Conservation (phyloP, 108 stramenopile species). For the Parietichytrium sp. region DNA sequence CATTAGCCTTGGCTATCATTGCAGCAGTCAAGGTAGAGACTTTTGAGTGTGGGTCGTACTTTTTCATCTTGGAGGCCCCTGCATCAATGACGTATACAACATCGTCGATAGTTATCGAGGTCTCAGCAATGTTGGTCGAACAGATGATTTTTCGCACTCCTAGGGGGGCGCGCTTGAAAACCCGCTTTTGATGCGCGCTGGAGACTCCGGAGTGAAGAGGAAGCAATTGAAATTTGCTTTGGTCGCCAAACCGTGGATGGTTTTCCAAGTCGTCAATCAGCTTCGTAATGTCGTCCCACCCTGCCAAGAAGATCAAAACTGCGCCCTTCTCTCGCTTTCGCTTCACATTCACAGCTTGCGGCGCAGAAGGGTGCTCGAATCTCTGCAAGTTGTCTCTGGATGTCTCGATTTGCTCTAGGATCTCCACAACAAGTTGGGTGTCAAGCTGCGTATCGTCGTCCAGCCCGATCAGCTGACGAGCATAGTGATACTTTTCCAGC, state of each 20-base stretch:
- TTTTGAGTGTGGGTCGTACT: slow-evolving; percentile 65
- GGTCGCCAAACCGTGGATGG: background rate
- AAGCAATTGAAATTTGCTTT: slow-evolving; percentile 33
- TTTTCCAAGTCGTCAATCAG: slow-evolving; percentile 68
- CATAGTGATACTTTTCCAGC: slow-evolving; percentile 20
- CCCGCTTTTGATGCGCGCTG: slow-evolving; percentile 45
- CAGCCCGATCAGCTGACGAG: slow-evolving; percentile 2
- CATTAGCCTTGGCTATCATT: slow-evolving; percentile 83
- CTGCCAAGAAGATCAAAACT: slow-evolving; percentile 85
- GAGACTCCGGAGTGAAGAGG: slow-evolving; percentile 60
- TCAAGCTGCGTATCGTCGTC: slow-evolving; percentile 25
- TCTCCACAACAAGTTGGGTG: background rate
- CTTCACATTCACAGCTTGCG: too few species aligned
- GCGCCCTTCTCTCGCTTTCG: slow-evolving; percentile 57
- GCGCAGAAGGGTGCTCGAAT: too few species aligned
- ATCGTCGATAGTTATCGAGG: slow-evolving; percentile 92
- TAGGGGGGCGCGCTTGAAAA: slow-evolving; percentile 43
- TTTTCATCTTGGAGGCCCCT: slow-evolving; percentile 54
- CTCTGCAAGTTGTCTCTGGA: background rate
- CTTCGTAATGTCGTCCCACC: slow-evolving; percentile 83
- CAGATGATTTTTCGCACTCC: slow-evolving; percentile 76
- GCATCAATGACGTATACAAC: slow-evolving; percentile 46
- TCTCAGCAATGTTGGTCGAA: slow-evolving; percentile 88
- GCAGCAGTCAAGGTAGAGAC: slow-evolving; percentile 68
- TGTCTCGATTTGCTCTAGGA: slow-evolving; percentile 24